These are phyloP conservation scores for Citrus unshiu DNA, from an alignment of 345 rosid genomes.

Conservation along the genomic window DNA sequence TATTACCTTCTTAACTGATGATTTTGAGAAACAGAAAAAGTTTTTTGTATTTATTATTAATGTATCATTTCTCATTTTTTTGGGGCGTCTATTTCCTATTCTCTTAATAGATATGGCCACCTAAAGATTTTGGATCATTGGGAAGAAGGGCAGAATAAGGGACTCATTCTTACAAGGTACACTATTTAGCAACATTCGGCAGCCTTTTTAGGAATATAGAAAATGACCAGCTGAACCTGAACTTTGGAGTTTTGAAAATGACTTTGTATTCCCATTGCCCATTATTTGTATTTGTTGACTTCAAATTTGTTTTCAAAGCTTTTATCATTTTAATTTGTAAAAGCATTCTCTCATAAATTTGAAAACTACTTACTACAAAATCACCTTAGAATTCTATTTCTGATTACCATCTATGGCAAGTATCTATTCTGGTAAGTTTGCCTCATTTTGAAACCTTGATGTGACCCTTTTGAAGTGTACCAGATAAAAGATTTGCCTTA, in stretches of 20 bases:
- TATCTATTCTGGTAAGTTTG: not conserved
- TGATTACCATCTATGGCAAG: not conserved
- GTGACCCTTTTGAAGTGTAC: not conserved
- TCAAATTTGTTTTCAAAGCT: not conserved
- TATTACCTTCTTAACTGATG: not conserved
- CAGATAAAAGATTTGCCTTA: not conserved
- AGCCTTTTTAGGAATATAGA: not conserved
- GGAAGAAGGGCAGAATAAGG: not conserved
- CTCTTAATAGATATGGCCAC: constrained; percentile 51
- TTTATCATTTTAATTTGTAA: not conserved
- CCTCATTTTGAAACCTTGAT: not conserved
- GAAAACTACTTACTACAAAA: not conserved
- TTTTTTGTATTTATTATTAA: not conserved
- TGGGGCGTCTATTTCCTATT: not conserved
- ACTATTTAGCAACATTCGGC: not conserved
- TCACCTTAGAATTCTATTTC: not conserved
- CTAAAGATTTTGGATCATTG: constrained; percentile 48
- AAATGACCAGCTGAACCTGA: not conserved
- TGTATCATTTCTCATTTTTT: not conserved
- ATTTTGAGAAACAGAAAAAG: not conserved
- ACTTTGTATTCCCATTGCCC: not conserved
- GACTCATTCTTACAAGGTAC: not conserved
- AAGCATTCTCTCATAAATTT: not conserved
- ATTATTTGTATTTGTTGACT: not conserved
- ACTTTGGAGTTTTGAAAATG: not conserved